A percentile compares a stretch with the other conserved stretches of the same genome.
These are phyloP conservation scores for Sugiyamaella qingdaonensis DNA, from an alignment of 805 yeast species.

Conservation along the genomic window DNA sequence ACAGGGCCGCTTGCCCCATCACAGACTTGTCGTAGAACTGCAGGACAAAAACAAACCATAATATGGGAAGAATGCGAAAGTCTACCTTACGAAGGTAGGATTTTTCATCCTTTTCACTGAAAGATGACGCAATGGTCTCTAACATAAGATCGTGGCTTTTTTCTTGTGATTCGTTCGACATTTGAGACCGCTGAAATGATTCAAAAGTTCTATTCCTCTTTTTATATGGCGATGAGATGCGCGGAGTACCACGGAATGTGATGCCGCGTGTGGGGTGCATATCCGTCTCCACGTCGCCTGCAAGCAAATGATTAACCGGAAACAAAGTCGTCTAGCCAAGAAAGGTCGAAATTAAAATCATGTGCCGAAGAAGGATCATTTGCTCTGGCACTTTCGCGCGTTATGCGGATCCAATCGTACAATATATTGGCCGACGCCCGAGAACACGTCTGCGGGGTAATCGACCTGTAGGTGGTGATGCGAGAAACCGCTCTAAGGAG, in stretches of 20 bases:
- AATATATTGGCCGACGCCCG: not conserved
- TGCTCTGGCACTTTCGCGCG: not conserved
- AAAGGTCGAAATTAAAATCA: not conserved
- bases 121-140: too few species aligned
- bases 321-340: not conserved
- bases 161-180: too few species aligned
- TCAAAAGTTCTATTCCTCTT: too few species aligned
- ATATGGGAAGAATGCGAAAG: conserved; percentile 15
- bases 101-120: too few species aligned
- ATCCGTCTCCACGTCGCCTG: too few species aligned
- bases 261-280: too few species aligned
- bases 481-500: not conserved
- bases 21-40: conserved; percentile 44
- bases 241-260: too few species aligned
- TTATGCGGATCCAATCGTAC: not conserved
- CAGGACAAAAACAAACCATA: conserved; percentile 14
- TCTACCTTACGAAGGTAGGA: conserved; percentile 21
- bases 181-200: too few species aligned
- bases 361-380: not conserved
- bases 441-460: not conserved
- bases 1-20: conserved; percentile 46
- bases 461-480: not conserved
- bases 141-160: too few species aligned
- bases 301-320: too few species aligned
- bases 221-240: too few species aligned